These are phyloP conservation scores for Achlya hypogyna DNA, from an alignment of 352 stramenopile species.

Conservation along the genomic window DNA sequence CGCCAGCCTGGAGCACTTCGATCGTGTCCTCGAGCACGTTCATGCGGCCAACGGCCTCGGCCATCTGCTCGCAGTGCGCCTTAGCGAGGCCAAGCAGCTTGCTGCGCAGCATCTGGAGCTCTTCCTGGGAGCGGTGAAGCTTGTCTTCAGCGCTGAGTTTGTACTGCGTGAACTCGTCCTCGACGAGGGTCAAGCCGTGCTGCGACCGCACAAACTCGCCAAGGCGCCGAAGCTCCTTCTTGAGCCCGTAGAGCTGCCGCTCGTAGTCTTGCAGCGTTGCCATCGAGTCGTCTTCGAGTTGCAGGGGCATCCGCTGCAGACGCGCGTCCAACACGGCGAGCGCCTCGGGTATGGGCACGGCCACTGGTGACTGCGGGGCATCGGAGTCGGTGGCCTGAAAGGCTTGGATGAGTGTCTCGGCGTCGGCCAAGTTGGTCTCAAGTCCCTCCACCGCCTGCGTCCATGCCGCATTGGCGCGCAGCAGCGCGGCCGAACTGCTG, in stretches of 20 bases:
- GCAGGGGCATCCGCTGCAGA: not conserved
- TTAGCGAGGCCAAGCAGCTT: conserved; percentile 10
- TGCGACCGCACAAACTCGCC: not conserved
- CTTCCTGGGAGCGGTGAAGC: not conserved
- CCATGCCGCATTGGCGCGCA: conserved; percentile 3
- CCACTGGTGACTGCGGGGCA: not conserved
- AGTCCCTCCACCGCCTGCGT: not conserved
- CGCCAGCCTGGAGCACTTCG: not conserved
- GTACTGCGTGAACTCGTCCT: not conserved
- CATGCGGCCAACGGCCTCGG: not conserved
- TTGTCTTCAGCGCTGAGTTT: not conserved
- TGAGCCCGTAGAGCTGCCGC: not conserved
- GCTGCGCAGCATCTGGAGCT: not conserved
- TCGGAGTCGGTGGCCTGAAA: not conserved
- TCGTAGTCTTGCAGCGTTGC: conserved; percentile 9
- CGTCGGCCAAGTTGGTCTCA: conserved; percentile 3
- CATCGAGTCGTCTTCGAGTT: not conserved
- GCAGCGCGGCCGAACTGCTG: not conserved
- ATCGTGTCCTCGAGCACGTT: not conserved
- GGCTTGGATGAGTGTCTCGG: not conserved
- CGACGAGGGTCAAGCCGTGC: not conserved
- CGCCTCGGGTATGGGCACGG: not conserved
- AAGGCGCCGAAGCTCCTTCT: conserved; percentile 15
- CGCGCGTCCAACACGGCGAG: not conserved
- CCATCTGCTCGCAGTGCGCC: conserved; percentile 4